phyloP scores from a whole-genome alignment of 192 early-diverging fungal species.

The Backusella tuberculispora region DNA sequence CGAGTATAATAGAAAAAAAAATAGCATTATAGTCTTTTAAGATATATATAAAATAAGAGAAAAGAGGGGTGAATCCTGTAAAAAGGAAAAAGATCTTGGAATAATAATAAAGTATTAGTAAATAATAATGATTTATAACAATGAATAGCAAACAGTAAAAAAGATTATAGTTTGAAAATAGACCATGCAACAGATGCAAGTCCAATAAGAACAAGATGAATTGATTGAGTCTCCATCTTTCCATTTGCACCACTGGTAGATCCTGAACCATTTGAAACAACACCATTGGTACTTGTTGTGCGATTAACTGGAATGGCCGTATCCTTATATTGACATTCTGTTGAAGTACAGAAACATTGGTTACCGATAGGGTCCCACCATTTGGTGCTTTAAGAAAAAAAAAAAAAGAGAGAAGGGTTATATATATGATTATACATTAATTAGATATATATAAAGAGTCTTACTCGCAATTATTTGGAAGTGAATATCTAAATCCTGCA shows the following conservation, averaged over 20 bases:
- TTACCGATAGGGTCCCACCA: conserved; percentile 66
- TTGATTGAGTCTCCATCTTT: not conserved
- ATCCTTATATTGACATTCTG: conserved; percentile 56
- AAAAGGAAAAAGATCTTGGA: too few relatives aligned
- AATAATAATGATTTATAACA: too few relatives aligned
- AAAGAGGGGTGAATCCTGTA: too few relatives aligned
- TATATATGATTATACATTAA: not conserved
- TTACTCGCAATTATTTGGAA: conserved; percentile 56
- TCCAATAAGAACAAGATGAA: not conserved
- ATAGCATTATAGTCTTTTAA: too few relatives aligned
- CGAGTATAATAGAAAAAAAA: too few relatives aligned
- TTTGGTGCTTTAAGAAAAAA: conserved; percentile 50
- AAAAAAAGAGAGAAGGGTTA: not conserved
- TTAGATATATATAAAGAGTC: not conserved
- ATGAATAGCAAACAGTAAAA: too few relatives aligned
- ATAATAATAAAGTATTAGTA: too few relatives aligned
- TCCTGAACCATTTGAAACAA: not conserved
- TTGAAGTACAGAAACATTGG: conserved; percentile 55
- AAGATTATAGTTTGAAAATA: not conserved
- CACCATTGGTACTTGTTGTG: conserved; percentile 15
- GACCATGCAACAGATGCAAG: not conserved
- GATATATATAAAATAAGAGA: too few relatives aligned
- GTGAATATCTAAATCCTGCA: conserved; percentile 37
- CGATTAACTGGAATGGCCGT: conserved; percentile 30
- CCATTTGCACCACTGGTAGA: not conserved